Conservation (phyloP, 2,329 filamentous ascomycete species). For the Kalaharituber pfeilii region DNA sequence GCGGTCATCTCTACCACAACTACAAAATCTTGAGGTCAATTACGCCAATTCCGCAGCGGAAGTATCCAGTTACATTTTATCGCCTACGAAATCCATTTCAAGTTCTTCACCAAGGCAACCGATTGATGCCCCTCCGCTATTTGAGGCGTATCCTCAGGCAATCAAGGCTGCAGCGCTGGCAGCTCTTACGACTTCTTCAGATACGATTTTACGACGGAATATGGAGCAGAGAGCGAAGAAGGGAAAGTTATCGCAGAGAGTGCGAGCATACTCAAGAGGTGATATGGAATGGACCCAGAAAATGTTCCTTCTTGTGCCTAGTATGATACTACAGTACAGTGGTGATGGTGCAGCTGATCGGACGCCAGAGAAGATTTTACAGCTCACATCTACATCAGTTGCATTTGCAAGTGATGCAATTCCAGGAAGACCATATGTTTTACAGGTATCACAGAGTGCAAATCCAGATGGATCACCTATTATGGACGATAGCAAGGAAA, state of each 20-base stretch:
- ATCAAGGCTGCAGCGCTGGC: conserved; percentile 15
- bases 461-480: conserved; percentile 37
- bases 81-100: not conserved
- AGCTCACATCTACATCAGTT: conserved; percentile 55
- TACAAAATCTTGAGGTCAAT: conserved; percentile 11
- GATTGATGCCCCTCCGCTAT: conserved; percentile 14
- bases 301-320: conserved; percentile 53
- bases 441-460: conserved; percentile 53
- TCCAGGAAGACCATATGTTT: conserved; percentile 61
- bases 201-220: conserved; percentile 17
- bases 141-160: conserved; percentile 12
- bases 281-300: conserved; percentile 51
- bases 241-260: not conserved
- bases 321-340: conserved; percentile 57
- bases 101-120: not conserved
- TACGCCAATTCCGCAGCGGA: conserved; percentile 5
- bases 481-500: conserved; percentile 27
- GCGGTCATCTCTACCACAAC: conserved; percentile 14
- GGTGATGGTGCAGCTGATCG: conserved; percentile 53
- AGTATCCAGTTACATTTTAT: conserved; percentile 2
- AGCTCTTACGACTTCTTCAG: conserved; percentile 16
- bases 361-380: conserved; percentile 54
- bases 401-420: conserved; percentile 68
- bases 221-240: not conserved
- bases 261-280: not conserved